A percentile compares a stretch with the other conserved stretches of the same genome.
phyloP scores from a whole-genome alignment of 2,329 filamentous ascomycete genomes.

The Claviceps maximensis region DNA sequence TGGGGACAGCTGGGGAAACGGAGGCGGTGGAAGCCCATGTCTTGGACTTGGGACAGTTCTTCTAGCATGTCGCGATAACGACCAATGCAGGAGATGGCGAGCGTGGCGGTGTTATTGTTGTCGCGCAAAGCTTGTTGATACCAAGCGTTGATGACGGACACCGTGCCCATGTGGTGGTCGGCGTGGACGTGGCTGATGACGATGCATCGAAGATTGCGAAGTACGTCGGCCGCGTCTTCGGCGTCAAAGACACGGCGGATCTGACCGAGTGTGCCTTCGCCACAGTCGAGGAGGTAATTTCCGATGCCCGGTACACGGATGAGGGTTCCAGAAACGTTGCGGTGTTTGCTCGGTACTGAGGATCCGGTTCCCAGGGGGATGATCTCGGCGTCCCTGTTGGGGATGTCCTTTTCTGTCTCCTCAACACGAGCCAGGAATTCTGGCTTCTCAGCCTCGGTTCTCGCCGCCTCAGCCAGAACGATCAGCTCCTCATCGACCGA shows the following conservation, averaged over 20 bases:
- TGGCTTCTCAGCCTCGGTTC: slow-evolving; percentile 24
- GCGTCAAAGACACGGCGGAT: slow-evolving; percentile 59
- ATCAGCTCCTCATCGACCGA: slow-evolving; percentile 31
- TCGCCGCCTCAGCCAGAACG: slow-evolving; percentile 36
- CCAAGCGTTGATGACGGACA: slow-evolving; percentile 75
- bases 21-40: slow-evolving; percentile 52
- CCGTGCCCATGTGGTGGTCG: slow-evolving; percentile 83
- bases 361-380: slow-evolving; percentile 86
- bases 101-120: slow-evolving; percentile 23
- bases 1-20: slow-evolving; percentile 19
- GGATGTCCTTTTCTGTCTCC: slow-evolving; percentile 48
- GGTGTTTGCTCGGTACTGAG: slow-evolving; percentile 78
- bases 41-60: slow-evolving; percentile 69
- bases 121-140: slow-evolving; percentile 36
- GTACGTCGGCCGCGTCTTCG: slow-evolving; percentile 51
- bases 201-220: slow-evolving; percentile 67
- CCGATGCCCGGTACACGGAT: slow-evolving; percentile 72
- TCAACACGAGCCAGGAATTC: slow-evolving; percentile 37
- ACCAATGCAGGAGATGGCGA: slow-evolving; percentile 55
- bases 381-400: slow-evolving; percentile 65
- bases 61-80: slow-evolving; percentile 64
- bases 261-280: slow-evolving; percentile 86
- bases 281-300: slow-evolving; percentile 83
- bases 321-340: slow-evolving; percentile 85
- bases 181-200: slow-evolving; percentile 96